These are phyloP conservation scores for Polyplosphaeria fusca DNA, from an alignment of 495 filamentous ascomycete species.

Conservation along the genomic window DNA sequence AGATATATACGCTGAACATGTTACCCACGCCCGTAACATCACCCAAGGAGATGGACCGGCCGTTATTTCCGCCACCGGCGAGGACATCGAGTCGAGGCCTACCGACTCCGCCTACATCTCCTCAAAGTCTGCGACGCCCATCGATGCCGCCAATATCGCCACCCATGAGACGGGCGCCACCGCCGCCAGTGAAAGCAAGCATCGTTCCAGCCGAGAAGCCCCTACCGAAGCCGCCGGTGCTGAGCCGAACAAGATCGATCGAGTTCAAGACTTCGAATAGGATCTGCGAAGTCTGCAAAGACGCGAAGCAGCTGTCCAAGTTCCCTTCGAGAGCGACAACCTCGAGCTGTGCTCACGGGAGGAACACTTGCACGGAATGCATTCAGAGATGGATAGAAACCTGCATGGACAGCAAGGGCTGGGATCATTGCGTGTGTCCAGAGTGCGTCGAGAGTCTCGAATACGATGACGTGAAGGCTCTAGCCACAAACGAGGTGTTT, in stretches of 20 bases:
- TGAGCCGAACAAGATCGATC: neutral
- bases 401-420: slow-evolving; percentile 13
- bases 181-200: neutral
- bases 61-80: neutral
- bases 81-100: neutral
- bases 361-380: slow-evolving; percentile 12
- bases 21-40: neutral
- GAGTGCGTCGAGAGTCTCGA: slow-evolving; percentile 11
- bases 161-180: neutral
- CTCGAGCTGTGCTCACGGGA: neutral
- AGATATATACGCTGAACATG: slow-evolving; percentile 1
- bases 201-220: neutral
- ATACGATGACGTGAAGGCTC: slow-evolving; percentile 8
- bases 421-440: slow-evolving; percentile 9
- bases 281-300: slow-evolving; percentile 16
- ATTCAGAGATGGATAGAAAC: slow-evolving; percentile 13
- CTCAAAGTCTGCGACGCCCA: neutral
- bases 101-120: neutral
- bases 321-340: slow-evolving; percentile 2
- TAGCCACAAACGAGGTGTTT: slow-evolving; percentile 4
- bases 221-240: neutral
- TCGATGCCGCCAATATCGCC: neutral
- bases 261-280: neutral
- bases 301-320: neutral
- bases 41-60: neutral